phyloP scores from a whole-genome alignment of 306 rosid species.

The Prunus mira region DNA sequence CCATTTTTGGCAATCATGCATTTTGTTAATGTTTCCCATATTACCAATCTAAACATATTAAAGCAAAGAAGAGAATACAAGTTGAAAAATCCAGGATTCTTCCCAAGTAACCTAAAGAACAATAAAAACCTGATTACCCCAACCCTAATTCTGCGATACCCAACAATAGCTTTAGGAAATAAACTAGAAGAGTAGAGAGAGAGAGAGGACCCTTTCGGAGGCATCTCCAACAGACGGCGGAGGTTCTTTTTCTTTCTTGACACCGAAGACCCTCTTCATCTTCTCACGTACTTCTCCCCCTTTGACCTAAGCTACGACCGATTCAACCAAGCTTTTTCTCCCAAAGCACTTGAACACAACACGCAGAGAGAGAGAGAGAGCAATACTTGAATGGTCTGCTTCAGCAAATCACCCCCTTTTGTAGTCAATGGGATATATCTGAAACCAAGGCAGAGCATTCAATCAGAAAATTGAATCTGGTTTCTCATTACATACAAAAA shows the following conservation, averaged over 20 bases:
- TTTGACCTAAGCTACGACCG: background rate
- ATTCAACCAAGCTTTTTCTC: background rate
- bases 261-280: constrained; percentile 90
- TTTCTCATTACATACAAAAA: background rate
- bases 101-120: background rate
- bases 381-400: background rate
- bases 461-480: background rate
- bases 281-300: constrained; percentile 10
- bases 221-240: constrained; percentile 88
- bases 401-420: background rate
- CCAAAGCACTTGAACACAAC: background rate
- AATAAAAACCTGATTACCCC: background rate
- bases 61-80: background rate
- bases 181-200: background rate
- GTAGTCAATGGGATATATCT: background rate
- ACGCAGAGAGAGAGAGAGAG: background rate
- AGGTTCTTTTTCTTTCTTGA: constrained; percentile 81
- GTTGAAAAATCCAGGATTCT: background rate
- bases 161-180: background rate
- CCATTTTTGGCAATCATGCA: background rate
- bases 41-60: background rate
- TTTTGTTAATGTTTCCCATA: background rate
- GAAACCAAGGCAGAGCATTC: background rate
- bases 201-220: constrained; percentile 58
- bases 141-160: background rate